These are phyloP conservation scores for Elongisporangium anandrum DNA, from an alignment of 352 stramenopile genomes.

Conservation along the genomic window DNA sequence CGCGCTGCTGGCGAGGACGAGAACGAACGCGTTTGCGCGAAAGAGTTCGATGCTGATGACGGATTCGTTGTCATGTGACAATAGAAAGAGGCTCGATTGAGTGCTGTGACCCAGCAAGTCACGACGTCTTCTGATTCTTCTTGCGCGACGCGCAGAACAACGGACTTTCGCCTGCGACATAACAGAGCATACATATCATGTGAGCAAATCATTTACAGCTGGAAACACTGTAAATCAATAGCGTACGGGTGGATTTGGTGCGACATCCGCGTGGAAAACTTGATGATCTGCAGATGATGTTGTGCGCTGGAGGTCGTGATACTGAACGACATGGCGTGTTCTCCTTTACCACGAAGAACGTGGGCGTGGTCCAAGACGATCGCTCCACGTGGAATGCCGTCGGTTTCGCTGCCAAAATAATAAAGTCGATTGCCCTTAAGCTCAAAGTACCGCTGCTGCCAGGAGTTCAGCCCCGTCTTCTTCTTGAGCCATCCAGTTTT, in stretches of 20 bases:
- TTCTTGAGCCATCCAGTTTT: conserved; percentile 82
- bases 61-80: conserved; percentile 42
- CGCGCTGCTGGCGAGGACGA: conserved; percentile 28
- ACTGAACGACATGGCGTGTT: conserved; percentile 62
- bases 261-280: conserved; percentile 67
- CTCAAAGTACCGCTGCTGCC: conserved; percentile 78
- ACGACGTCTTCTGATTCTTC: conserved; percentile 53
- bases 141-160: conserved; percentile 45
- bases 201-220: not conserved
- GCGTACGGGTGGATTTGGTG: conserved; percentile 55
- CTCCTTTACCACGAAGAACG: conserved; percentile 51
- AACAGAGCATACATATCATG: not conserved
- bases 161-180: conserved; percentile 40
- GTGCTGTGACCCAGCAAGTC: conserved; percentile 48
- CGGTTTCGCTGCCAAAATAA: conserved; percentile 71
- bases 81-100: conserved; percentile 72
- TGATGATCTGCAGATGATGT: conserved; percentile 58
- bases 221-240: not conserved
- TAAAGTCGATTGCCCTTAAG: conserved; percentile 77
- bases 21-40: conserved; percentile 14
- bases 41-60: conserved; percentile 33
- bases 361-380: conserved; percentile 70
- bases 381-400: conserved; percentile 66
- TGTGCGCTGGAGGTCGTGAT: conserved; percentile 62
- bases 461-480: conserved; percentile 71